These are phyloP conservation scores for Tephrocybe rancida DNA, from an alignment of 768 basidiomycete genomes.

Conservation along the genomic window DNA sequence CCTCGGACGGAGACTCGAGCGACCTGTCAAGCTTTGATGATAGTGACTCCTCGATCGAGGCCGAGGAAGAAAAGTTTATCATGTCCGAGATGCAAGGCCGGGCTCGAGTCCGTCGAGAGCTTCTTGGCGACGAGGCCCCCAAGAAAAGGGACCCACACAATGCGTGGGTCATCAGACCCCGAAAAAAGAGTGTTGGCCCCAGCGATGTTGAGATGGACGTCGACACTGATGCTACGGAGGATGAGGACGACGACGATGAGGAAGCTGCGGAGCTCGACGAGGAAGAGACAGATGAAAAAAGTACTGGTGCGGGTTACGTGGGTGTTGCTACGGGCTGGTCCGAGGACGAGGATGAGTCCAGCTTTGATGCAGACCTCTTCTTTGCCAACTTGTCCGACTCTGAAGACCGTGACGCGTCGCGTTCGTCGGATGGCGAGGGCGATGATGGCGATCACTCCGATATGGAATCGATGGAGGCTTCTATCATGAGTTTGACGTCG, in stretches of 20 bases:
- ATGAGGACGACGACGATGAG: slow-evolving; percentile 51
- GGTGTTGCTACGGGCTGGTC: slow-evolving; percentile 80
- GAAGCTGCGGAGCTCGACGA: slow-evolving; percentile 43
- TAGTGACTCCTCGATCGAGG: slow-evolving; percentile 58
- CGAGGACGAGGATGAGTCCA: slow-evolving; percentile 70
- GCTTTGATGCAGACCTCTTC: slow-evolving; percentile 83
- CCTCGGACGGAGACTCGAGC: slow-evolving; percentile 45
- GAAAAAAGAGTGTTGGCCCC: slow-evolving; percentile 68
- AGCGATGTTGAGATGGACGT: slow-evolving; percentile 69
- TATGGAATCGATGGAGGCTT: slow-evolving; percentile 34
- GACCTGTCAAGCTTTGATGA: slow-evolving; percentile 43
- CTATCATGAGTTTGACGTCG: slow-evolving; percentile 28
- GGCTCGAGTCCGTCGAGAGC: slow-evolving; percentile 62
- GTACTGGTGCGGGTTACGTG: slow-evolving; percentile 44
- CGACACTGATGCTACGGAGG: slow-evolving; percentile 61
- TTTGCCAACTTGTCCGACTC: slow-evolving; percentile 76
- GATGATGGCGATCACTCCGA: slow-evolving; percentile 51
- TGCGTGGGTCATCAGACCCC: slow-evolving; percentile 70
- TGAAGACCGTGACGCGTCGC: slow-evolving; percentile 36
- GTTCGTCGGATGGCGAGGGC: slow-evolving; percentile 29
- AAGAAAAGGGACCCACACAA: slow-evolving; percentile 44
- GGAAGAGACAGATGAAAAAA: slow-evolving; percentile 47
- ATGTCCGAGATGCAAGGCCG: slow-evolving; percentile 46
- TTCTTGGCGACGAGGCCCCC: slow-evolving; percentile 52
- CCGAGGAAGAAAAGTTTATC: slow-evolving; percentile 66